Base-by-base conservation (phyloP, 148 eudicot genomes). In the Mesembryanthemum crystallinum region DNA sequence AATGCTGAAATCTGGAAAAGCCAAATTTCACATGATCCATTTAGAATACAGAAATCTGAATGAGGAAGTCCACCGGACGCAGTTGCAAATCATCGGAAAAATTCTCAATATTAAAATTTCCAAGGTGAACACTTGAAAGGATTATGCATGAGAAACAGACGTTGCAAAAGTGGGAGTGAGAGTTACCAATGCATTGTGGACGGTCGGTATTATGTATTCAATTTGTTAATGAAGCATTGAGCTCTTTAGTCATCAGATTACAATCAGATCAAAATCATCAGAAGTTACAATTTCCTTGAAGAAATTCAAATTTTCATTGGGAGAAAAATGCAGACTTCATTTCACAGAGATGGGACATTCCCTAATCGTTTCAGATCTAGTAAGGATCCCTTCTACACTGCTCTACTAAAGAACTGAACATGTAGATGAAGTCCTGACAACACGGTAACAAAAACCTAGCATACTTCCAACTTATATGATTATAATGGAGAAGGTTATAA, bases 1-100 rank as follows among this genome's bases (percentile, higher is more conserved):
- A 95, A 65, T 76, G 97, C 94, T 65, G 98, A 86, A 73, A 95
- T 82, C 98, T 95, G 92, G 71, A 64, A 72, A 81, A 76, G 49
- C 21, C 64, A 55, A 20, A 39, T 45, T 49, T 25, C 14, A 54
- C 76, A 71, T 65, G 12, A 17, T 63, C 35, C 47, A 71, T 8
- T 54, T 8, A 39, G 32, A 69, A 37, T 29, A 63, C 74, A 45
- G 30, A 58, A 23, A 28, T 14, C n/a, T n/a, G 29, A 47, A 74
- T 76, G 52, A 71, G 43, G 25, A 21, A 54, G 13, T 54, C 64
- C 65, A 67, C 62, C 72, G 32, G 3, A 60, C 10, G 18, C 25
- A 75, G 29, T 0, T 37, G n/a, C 45, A 49, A 80, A 7, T 33
- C 29, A 75, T 54, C 35, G 27, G 9, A 1, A 63, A 52, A 42